phyloP scores from a whole-genome alignment of 352 stramenopile species.

The Pythium aristosporum region DNA sequence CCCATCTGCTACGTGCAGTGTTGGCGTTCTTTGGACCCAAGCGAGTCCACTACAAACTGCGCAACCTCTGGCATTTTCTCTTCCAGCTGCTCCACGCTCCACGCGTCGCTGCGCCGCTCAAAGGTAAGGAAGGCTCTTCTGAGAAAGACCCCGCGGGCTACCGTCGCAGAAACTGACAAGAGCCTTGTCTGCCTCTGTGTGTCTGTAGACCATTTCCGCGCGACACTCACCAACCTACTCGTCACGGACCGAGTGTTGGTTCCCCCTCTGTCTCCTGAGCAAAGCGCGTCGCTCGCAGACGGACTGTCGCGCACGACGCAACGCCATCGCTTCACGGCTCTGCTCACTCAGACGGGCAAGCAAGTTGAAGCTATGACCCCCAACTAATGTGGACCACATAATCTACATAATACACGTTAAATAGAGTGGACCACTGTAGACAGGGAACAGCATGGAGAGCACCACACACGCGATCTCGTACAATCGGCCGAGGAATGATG shows the following conservation, averaged over 20 bases:
- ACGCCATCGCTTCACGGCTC: slow-evolving; percentile 50
- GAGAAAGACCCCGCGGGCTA: neutral
- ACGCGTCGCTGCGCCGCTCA: slow-evolving; percentile 35
- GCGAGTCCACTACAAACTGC: slow-evolving; percentile 45
- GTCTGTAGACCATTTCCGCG: slow-evolving; percentile 42
- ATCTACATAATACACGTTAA: neutral
- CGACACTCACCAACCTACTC: slow-evolving; percentile 33
- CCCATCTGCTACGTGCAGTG: slow-evolving; percentile 38
- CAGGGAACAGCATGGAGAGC: neutral
- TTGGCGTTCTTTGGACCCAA: slow-evolving; percentile 51
- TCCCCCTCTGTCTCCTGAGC: slow-evolving; percentile 31
- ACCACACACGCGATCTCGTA: slow-evolving; percentile 14
- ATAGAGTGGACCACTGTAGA: slow-evolving; percentile 22
- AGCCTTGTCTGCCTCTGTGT: neutral
- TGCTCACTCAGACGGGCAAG: slow-evolving; percentile 22
- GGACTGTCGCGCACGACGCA: slow-evolving; percentile 35
- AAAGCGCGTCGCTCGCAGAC: slow-evolving; percentile 37
- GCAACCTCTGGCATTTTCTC: slow-evolving; percentile 68
- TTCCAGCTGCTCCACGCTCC: slow-evolving; percentile 70
- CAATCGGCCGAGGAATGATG: slow-evolving; percentile 3
- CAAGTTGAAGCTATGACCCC: slow-evolving; percentile 23
- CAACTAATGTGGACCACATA: slow-evolving; percentile 25
- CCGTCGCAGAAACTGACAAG: neutral
- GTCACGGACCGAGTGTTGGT: slow-evolving; percentile 30
- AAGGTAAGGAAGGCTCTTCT: slow-evolving; percentile 12